Evolutionary conservation across 805 yeast genomes (phyloP).

Genomic region (Ogataea henricii): DNA sequence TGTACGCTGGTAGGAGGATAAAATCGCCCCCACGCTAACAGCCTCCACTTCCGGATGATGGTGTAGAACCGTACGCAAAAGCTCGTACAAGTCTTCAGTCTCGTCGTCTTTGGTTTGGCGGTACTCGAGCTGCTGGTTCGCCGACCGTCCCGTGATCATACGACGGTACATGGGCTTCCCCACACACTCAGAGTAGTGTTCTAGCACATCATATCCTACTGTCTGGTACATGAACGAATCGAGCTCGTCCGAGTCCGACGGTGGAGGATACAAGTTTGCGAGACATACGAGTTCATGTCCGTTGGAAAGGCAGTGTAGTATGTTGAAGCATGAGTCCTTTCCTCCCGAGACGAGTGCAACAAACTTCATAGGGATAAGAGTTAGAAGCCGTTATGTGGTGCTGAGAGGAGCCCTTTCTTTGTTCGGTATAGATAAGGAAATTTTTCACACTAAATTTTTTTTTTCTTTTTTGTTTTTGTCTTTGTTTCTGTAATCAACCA

Average conservation of each 20-base stretch:
- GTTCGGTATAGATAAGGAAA: not conserved
- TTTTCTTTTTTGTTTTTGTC: not conserved
- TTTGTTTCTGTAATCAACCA: not conserved
- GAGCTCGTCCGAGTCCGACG: conserved; percentile 57
- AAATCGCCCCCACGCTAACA: conserved; percentile 94
- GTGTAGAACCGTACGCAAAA: conserved; percentile 50
- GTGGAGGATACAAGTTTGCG: conserved; percentile 76
- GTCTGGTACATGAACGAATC: conserved; percentile 98
- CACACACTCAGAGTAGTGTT: conserved; percentile 64
- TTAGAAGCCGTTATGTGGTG: too few species aligned
- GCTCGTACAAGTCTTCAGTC: conserved; percentile 73
- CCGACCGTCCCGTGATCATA: conserved; percentile 61
- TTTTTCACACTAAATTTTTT: not conserved
- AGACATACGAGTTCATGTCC: conserved; percentile 87
- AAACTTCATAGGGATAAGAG: conserved; percentile 86
- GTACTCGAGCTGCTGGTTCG: conserved; percentile 71
- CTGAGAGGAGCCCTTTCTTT: too few species aligned
- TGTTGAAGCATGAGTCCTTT: conserved; percentile 90
- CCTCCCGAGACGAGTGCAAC: conserved; percentile 95
- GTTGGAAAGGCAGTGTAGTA: conserved; percentile 78
- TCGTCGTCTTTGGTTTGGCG: conserved; percentile 71
- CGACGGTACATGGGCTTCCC: conserved; percentile 80
- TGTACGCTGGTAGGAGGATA: conserved; percentile 92
- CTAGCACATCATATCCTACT: conserved; percentile 84
- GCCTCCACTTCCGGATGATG: conserved; percentile 75